Evolutionary conservation across 2,329 filamentous ascomycete genomes (phyloP).

Genomic region (Lizonia empirigonia): DNA sequence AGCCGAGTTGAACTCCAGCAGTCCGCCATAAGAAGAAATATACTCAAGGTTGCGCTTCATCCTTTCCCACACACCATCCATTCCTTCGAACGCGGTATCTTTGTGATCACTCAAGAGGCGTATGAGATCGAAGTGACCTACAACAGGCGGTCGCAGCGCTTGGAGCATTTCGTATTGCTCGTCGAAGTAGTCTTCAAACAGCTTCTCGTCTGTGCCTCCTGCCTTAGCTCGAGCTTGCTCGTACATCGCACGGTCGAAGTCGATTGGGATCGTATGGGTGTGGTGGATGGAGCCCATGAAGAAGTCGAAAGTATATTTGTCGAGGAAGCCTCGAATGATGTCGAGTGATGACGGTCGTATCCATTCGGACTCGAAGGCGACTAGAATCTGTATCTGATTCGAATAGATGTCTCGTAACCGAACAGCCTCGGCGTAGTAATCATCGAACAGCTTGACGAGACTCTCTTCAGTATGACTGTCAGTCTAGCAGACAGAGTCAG

Average conservation of each 20-base stretch:
- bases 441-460: constrained; percentile 61
- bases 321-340: constrained; percentile 64
- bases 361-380: constrained; percentile 95
- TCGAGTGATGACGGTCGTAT: constrained; percentile 72
- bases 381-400: constrained; percentile 73
- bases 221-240: constrained; percentile 61
- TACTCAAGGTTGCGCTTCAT: constrained; percentile 75
- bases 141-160: constrained; percentile 72
- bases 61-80: constrained; percentile 72
- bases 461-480: constrained; percentile 38
- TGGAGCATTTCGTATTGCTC: constrained; percentile 81
- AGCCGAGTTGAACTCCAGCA: constrained; percentile 88
- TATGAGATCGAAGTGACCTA: constrained; percentile 95
- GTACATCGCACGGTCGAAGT: constrained; percentile 77
- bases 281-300: constrained; percentile 95
- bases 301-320: constrained; percentile 74
- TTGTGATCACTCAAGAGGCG: constrained; percentile 76
- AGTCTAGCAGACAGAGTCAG: constrained; percentile 24
- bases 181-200: constrained; percentile 88
- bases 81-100: constrained; percentile 63
- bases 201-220: constrained; percentile 63
- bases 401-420: constrained; percentile 74
- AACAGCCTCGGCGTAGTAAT: constrained; percentile 76
- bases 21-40: constrained; percentile 74
- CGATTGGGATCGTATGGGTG: constrained; percentile 83